Base-by-base conservation (phyloP, 2,329 filamentous ascomycete species). In the Cytospora schulzeri region DNA sequence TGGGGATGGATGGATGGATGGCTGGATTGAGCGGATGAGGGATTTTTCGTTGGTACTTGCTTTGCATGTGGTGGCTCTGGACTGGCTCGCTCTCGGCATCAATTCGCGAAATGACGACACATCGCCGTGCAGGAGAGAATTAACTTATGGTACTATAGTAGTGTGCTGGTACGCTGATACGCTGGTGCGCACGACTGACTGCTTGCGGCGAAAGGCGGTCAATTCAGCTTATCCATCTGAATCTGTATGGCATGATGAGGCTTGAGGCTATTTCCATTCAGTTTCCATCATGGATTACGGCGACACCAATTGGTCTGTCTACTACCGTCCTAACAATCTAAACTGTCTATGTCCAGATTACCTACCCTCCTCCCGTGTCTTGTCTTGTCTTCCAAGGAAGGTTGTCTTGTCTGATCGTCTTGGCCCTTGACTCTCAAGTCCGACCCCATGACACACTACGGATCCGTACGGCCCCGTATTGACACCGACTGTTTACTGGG, bases 51-150 rank as follows among this genome's bases (percentile, higher is more conserved):
- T 61, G 35, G 59, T 50, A 61, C 59, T 48, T 31, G 35, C 59
- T 61, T 41, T 38, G 50, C 45, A 45, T 38, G n/a, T 35, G 35
- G 19, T 33, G 38, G 38, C 38, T 56, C 22, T 52, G 58, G 54
- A 45, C 38, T 41, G 15, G 17, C 62, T 66, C 52, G 65, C 60
- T 55, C 65, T 67, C 65, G 62, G 62, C 58, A 53, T 65, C 65
- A 59, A 48, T 59, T 61, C 57, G 62, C 65, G 65, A 59, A 50
- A 64, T 66, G 65, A 64, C 65, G 65, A 64, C 60, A 56, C 57
- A 61, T 33, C 11, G 31, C 31, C 31, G 31, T 11, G 51, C 57
- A 22, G 50, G 56, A 48, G 33, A 64, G 50, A 64, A 41, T 48
- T 54, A 38, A 55, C 26, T 26, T 62, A n/a, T 48, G 45, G 9